phyloP scores from a whole-genome alignment of 306 rosid genomes.

The Vicia sativa region DNA sequence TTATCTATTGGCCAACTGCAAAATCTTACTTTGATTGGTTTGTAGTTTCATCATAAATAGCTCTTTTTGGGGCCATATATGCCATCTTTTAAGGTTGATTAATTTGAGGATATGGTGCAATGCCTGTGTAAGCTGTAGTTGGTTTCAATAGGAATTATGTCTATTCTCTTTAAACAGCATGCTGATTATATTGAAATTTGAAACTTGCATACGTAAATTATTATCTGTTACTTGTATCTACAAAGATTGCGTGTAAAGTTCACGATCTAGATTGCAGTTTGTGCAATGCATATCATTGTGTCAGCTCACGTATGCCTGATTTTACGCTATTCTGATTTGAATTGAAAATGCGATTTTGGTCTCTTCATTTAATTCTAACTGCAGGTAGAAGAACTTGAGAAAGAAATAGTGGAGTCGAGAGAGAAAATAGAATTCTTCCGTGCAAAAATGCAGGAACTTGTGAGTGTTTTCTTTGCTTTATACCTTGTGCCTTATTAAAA shows the following conservation, averaged over 20 bases:
- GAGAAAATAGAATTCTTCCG: slow-evolving; percentile 82
- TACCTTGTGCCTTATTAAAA: slow-evolving; percentile 37
- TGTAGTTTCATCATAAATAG: no score
- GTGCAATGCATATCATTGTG: slow-evolving; percentile 28
- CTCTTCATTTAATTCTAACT: slow-evolving; percentile 33
- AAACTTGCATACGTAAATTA: slow-evolving; percentile 19
- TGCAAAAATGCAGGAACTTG: slow-evolving; percentile 95
- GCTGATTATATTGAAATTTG: not conserved
- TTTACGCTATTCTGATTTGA: slow-evolving; percentile 24
- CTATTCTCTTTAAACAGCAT: slow-evolving; percentile 5
- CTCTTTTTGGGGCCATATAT: no score
- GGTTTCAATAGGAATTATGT: slow-evolving; percentile 30
- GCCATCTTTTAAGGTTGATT: no score
- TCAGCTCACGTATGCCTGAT: slow-evolving; percentile 31
- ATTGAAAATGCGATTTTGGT: slow-evolving; percentile 21
- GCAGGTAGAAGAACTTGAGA: slow-evolving; percentile 94
- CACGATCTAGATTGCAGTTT: slow-evolving; percentile 30
- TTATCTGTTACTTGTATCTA: slow-evolving; percentile 28
- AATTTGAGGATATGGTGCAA: no score
- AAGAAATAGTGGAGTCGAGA: slow-evolving; percentile 75
- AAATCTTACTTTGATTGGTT: no score
- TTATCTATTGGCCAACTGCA: slow-evolving; percentile 23
- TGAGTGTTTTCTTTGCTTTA: slow-evolving; percentile 52
- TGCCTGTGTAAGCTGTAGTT: no score
- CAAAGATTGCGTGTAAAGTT: slow-evolving; percentile 30